Evolutionary conservation across 2,329 filamentous ascomycete genomes (phyloP), one percentile per base, ranked within the genome.

Genomic region (Calonectria pauciramosa): DNA sequence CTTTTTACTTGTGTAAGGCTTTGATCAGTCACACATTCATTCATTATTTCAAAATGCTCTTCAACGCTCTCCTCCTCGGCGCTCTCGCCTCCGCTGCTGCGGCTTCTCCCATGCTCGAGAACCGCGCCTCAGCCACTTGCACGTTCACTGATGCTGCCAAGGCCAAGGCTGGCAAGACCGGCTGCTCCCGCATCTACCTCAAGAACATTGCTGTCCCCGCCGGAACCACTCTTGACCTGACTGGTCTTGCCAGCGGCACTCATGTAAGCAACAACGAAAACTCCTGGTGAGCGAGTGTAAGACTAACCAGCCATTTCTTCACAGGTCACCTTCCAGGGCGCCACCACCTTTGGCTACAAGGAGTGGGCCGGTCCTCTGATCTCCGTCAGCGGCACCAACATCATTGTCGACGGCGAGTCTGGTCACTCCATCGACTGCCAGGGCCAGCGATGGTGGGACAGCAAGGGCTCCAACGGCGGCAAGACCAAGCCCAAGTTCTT

Each of bases 321-420:
- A 14, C 11, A 78, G 76, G 77, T 94, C 75, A 90, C 89, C 78
- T 94, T 94, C 83, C 83, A 90, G 71, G 93, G 93, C 52, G 90
- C 87, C 23, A 94, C 93, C 23, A 91, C 90, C 68, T 94, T 92
- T 80, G 92, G 87, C 26, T 94, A 93, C 85, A 86, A 90, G 76
- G 90, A 93, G 79, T 94, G 92, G 93, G 82, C 82, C 1, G 93
- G 93, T 0, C 93, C 93, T 41, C 86, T 94, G 13, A 88, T 94
- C 79, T 88, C 88, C 32, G 86, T 94, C 75, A 89, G 89, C 2
- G 93, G 93, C 59, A 89, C 83, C 47, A 85, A 86, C 75, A 88
- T 93, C 77, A 87, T 86, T 32, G 86, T 93, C 51, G 86, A 86
- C 10, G 90, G 90, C 56, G 88, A 88, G 28, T 78, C 84, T 1